These are phyloP conservation scores for Fusarium equiseti DNA, from an alignment of 2,329 filamentous ascomycete species.

Conservation along the genomic window DNA sequence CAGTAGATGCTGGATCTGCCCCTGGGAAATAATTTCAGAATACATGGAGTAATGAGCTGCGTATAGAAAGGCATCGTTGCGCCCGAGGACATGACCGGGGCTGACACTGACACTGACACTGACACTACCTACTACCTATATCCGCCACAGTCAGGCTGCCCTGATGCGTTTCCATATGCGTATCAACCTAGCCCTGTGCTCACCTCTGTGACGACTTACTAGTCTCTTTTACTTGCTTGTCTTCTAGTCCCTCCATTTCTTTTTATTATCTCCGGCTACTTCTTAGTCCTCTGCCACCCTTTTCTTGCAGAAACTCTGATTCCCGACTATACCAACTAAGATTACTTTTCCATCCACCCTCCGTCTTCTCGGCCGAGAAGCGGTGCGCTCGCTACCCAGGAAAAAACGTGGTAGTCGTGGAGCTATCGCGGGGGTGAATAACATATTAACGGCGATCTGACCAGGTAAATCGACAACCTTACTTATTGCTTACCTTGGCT, in stretches of 20 bases:
- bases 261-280: conserved; percentile 28
- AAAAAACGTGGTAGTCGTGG: conserved; percentile 25
- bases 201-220: conserved; percentile 23
- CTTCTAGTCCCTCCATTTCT: conserved; percentile 18
- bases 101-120: conserved; percentile 24
- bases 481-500: conserved; percentile 1
- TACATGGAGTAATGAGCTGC: conserved; percentile 14
- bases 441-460: conserved; percentile 17
- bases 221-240: conserved; percentile 23
- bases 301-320: conserved; percentile 29
- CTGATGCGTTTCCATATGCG: conserved; percentile 33
- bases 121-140: conserved; percentile 13
- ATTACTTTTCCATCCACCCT: conserved; percentile 12
- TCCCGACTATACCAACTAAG: conserved; percentile 22
- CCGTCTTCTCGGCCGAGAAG: conserved; percentile 40
- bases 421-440: conserved; percentile 25
- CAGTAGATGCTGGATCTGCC: conserved; percentile 29
- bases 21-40: conserved; percentile 22
- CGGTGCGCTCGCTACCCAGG: conserved; percentile 1
- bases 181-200: conserved; percentile 35
- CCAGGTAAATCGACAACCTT: conserved; percentile 24
- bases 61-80: conserved; percentile 38
- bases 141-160: conserved; percentile 30
- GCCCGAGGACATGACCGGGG: conserved; percentile 27
- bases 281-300: conserved; percentile 27